Base-by-base conservation (phyloP, 441 rosid species). In the Mallotus japonicus region DNA sequence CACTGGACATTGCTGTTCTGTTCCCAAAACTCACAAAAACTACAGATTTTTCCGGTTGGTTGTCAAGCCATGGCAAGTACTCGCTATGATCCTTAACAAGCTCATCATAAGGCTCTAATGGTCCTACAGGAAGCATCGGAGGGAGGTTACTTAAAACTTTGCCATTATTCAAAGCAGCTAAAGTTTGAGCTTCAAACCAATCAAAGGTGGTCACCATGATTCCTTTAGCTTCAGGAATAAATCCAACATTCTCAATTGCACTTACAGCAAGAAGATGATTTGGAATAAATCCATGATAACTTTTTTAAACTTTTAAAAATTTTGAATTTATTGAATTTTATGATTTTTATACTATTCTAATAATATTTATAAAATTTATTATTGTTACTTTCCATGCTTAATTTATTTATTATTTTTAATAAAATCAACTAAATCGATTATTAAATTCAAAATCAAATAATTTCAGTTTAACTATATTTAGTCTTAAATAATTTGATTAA, bases 11-110 rank as follows among this genome's bases (percentile, higher is more conserved):
- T 8, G 80, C 69, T 40, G 84, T 84, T 60, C 86, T 81, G 56
- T 86, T 84, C 8, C 86, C 85, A 59, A 86, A 84, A 71, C 79
- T 79, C 22, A 84, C 75, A 50, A 46, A 76, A 28, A 82, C n/a
- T 50, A 84, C 82, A 0, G 85, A 84, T n/a, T 72, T 61, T 0
- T 51, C 14, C 8, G 74, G 78, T 62, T 81, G 86, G 24, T 4
- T 65, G 49, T 71, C 76, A 49, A 83, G 81, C 84, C 84, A 83
- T 58, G 56, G 55, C 16, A 74, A 32, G 32, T 51, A 51, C 55
- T 51, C 3, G 3, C 56, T 50, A 49, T 66, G 47, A 17, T 61
- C 12, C 49, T 73, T 73, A 71, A 73, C 81, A 19, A 67, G 47
- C 60, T 57, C 65, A 51, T 51, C 6, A 42, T 46, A 69, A 13